These are phyloP conservation scores for Paecilomyces dactylethromorphus DNA, from an alignment of 2,329 filamentous ascomycete genomes.

Conservation along the genomic window DNA sequence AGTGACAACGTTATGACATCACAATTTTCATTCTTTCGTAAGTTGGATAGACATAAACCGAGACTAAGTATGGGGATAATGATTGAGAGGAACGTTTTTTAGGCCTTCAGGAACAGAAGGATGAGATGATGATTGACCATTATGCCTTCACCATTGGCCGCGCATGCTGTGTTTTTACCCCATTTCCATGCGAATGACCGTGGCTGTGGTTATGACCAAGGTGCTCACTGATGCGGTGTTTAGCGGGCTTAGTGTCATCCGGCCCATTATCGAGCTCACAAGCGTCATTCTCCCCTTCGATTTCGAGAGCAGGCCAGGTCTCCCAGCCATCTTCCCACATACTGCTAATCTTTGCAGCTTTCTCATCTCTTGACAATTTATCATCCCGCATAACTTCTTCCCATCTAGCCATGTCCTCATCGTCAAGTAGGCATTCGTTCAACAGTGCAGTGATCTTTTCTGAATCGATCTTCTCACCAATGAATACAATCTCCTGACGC, in stretches of 20 bases:
- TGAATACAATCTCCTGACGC: conserved; percentile 67
- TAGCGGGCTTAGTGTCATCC: conserved; percentile 14
- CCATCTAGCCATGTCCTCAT: conserved; percentile 53
- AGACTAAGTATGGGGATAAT: background rate
- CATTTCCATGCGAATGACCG: background rate
- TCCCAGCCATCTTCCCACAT: conserved; percentile 56
- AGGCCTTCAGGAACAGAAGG: background rate
- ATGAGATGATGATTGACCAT: background rate
- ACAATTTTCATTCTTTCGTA: background rate
- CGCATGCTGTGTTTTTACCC: background rate
- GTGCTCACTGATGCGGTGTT: conserved; percentile 24
- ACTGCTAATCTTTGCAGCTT: conserved; percentile 41
- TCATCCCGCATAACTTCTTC: conserved; percentile 45
- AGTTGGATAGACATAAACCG: background rate
- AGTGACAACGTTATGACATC: background rate
- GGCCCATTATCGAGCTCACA: conserved; percentile 7
- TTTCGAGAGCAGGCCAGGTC: conserved; percentile 46
- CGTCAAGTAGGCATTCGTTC: conserved; percentile 57
- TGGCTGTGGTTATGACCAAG: conserved; percentile 14
- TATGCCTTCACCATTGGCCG: background rate
- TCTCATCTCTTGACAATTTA: conserved; percentile 30
- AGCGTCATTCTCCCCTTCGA: conserved; percentile 25
- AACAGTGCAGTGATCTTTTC: conserved; percentile 46
- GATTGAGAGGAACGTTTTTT: background rate
- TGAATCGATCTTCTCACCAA: conserved; percentile 58